Evolutionary conservation across 2,329 filamentous ascomycete species (phyloP), one percentile per base, ranked within the genome.

Genomic region (Trichoderma aggressivum): DNA sequence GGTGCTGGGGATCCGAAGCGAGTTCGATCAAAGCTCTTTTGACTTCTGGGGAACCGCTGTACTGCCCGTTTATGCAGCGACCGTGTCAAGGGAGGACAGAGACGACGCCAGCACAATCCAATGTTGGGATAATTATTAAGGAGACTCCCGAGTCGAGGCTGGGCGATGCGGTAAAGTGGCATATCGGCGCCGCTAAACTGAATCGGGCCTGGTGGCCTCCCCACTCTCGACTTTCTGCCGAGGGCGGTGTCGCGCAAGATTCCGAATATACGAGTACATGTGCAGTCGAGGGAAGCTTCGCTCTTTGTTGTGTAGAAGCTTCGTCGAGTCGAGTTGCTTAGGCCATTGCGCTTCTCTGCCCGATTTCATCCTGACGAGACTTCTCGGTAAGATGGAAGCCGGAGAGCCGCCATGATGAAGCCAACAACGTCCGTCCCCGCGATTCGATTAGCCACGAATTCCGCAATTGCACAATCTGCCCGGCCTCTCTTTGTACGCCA

Each of bases 361-460:
- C 21, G 3, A 39, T 61, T 47, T 21, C 39, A 61, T 69, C 39
- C 28, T 12, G 14, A 34, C 56, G 39, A 50, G n/a, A 21, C 28
- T 70, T 74, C 72, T 73, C 75, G 73, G 73, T 77, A 79, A 75
- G 70, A 83, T 82, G 81, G 80, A 80, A 77, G 74, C 75, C 70
- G 73, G 70, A 43, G 76, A 78, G 67, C 79, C 78, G 72, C 80
- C 82, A 83, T 79, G 77, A 87, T 86, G 83, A 87, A 85, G 77
- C 80, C 81, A 71, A 78, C 76, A 73, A 81, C 77, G 75, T 76
- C 80, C 75, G 80, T 80, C 73, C 79, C 76, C 70, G 77, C 77
- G 71, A 78, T 79, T 79, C 81, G 80, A 73, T 79, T 75, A 34
- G 76, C 77, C 73, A 74, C 77, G 61, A 75, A 74, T 74, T 72